These are phyloP conservation scores for Nothophaeocryptopus gaeumannii DNA, from an alignment of 2,329 filamentous ascomycete species.

Conservation along the genomic window DNA sequence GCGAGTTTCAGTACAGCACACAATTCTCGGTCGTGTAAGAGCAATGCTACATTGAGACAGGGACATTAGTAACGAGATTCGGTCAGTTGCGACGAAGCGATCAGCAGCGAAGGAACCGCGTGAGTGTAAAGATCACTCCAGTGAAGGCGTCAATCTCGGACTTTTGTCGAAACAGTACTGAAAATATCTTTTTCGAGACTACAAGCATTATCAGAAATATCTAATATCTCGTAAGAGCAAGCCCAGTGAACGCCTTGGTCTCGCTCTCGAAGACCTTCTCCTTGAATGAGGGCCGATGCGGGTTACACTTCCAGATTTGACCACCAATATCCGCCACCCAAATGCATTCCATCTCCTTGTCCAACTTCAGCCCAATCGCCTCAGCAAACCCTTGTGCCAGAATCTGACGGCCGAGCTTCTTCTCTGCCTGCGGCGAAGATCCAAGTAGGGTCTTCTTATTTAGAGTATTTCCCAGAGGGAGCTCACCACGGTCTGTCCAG, in stretches of 20 bases:
- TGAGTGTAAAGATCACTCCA: too few relatives aligned
- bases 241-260: conserved; percentile 7
- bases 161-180: too few relatives aligned
- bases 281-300: conserved; percentile 8
- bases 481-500: conserved; percentile 61
- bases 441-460: conserved; percentile 37
- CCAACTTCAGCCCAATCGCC: conserved; percentile 15
- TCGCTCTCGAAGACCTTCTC: conserved; percentile 12
- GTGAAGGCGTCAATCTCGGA: too few relatives aligned
- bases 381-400: conserved; percentile 18
- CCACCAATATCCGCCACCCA: conserved; percentile 9
- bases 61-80: too few relatives aligned
- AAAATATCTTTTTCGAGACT: too few relatives aligned
- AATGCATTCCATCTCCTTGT: conserved; percentile 6
- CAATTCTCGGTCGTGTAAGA: conserved; percentile 13
- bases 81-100: too few relatives aligned
- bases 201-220: too few relatives aligned
- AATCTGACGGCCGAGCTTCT: conserved; percentile 15
- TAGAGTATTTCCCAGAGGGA: conserved; percentile 54
- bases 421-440: conserved; percentile 7
- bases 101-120: too few relatives aligned
- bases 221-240: background rate
- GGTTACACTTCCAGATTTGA: conserved; percentile 15
- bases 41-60: too few relatives aligned
- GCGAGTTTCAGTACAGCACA: conserved; percentile 19